Evolutionary conservation across 352 stramenopile species (phyloP), one percentile per base, ranked within the genome.

Genomic region (Phytophthora citricola): DNA sequence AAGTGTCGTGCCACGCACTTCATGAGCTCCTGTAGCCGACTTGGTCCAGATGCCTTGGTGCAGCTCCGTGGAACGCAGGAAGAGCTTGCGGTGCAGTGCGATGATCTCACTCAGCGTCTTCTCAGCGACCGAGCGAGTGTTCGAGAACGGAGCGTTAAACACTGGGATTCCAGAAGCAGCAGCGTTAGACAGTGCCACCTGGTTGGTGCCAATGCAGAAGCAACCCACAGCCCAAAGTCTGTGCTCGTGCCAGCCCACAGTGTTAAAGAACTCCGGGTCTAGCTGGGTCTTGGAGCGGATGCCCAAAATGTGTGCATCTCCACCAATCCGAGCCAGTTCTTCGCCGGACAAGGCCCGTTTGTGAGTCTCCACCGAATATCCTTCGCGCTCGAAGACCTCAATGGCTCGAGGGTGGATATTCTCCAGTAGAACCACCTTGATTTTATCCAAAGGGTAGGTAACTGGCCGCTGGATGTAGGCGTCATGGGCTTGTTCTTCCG

Each of bases 191-290:
- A 94, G 69, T 51, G 82, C 84, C 27, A 94, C 86, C 58, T 94
- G 86, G 73, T 94, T 94, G 20, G 86, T 94, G 57, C 86, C 86
- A 49, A 94, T 94, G 59, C 86, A 94, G 58, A 94, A 94, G 71
- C 86, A 94, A 7, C 86, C 86, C 14, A 92, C 76, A 9, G 84
- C 82, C 86, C 86, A 94, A 3, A 94, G 70, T 9, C 86, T 84
- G 66, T 90, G 84, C 43, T 89, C 77, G 66, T 92, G 86, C 86
- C 84, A 92, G 20, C 86, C 86, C 24, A 94, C 71, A 24, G 80
- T 89, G 45, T 66, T 83, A 64, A 94, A 94, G 56, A 94, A 94
- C 6, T 88, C 75, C 0, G 80, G 69, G 50, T 94, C 84, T 6
- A 94, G 72, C 68, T 92, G 83, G 43, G 86, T 91, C 79, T 94